Evolutionary conservation across 352 stramenopile genomes (phyloP), one percentile per base, ranked within the genome.

Genomic region (Phytopythium boreale): DNA sequence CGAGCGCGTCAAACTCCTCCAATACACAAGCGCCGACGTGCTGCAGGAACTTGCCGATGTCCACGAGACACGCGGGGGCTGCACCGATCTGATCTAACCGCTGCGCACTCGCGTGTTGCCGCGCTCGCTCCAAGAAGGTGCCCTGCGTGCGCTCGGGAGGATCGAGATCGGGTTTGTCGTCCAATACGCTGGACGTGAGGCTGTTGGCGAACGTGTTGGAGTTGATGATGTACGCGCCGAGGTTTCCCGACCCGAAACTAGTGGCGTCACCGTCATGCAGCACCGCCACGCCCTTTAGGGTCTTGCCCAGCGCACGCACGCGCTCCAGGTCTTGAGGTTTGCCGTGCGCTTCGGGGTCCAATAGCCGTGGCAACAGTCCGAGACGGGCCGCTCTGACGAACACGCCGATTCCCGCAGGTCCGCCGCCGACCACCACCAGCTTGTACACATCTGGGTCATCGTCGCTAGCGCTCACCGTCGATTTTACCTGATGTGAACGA

Each of bases 191-290:
- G 10, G 75, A 81, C 1, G 92, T 55, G 29, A 96, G 59, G 31
- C 83, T 89, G 52, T 77, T 89, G 0, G 82, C 86, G 57, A 92
- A 92, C 19, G 84, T 95, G 66, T 96, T 96, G 4, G 82, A 93
- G 69, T 96, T 93, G 72, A 93, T 96, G 26, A 88, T 72, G 59
- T 92, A 96, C 26, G 76, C 61, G 34, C 85, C 84, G 24, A 96
- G 76, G 47, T 89, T 91, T 29, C 85, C 87, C 6, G 71, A 72
- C 0, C 85, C 87, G 52, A 94, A 89, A 0, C 69, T 84, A 10
- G 62, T 65, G 5, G 62, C 62, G 36, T 87, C 75, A 2, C 80
- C 82, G 34, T 80, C 76, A 63, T 95, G 86, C 31, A 95, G 59
- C 39, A 93, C 67, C 26, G 75, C 79, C 10, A 92, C 71, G 2